Evolutionary conservation across 345 rosid species (phyloP).

Genomic region (Balakata baccata): DNA sequence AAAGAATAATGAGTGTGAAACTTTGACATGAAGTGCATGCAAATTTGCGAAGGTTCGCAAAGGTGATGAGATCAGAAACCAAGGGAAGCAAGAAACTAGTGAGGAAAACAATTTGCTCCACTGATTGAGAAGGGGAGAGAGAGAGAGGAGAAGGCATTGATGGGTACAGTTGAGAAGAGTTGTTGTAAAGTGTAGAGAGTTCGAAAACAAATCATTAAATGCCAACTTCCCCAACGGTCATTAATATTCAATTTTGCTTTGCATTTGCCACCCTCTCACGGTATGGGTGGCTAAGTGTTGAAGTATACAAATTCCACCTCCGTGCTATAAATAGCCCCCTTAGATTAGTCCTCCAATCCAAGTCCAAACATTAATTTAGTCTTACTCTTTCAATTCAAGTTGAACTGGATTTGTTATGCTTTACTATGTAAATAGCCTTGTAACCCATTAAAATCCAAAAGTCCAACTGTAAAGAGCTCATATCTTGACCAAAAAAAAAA

Average conservation of each 20-base stretch:
- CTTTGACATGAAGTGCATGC: conserved; percentile 13
- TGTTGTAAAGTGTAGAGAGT: not conserved
- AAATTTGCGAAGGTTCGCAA: not conserved
- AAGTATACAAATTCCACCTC: too few species aligned
- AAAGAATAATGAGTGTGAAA: conserved; percentile 1
- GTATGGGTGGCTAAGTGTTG: too few species aligned
- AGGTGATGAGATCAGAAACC: not conserved
- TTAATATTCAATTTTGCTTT: conserved; percentile 24
- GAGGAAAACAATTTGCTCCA: not conserved
- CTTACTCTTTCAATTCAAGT: too few species aligned
- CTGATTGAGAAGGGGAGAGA: not conserved
- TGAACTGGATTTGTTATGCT: too few species aligned
- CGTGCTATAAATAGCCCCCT: too few species aligned
- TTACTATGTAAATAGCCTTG: too few species aligned
- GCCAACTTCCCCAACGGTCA: conserved; percentile 45
- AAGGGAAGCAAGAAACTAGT: conserved; percentile 8
- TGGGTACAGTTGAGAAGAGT: conserved; percentile 21
- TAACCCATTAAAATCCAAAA: too few species aligned
- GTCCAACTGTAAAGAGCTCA: too few species aligned
- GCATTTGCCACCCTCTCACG: not conserved
- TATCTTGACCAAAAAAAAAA: too few species aligned
- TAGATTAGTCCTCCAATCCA: too few species aligned
- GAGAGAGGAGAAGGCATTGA: conserved; percentile 26
- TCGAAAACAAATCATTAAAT: conserved; percentile 22
- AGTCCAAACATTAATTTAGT: too few species aligned